Base-by-base conservation (phyloP, 2,329 filamentous ascomycete species). In the Colletotrichum phormii region DNA sequence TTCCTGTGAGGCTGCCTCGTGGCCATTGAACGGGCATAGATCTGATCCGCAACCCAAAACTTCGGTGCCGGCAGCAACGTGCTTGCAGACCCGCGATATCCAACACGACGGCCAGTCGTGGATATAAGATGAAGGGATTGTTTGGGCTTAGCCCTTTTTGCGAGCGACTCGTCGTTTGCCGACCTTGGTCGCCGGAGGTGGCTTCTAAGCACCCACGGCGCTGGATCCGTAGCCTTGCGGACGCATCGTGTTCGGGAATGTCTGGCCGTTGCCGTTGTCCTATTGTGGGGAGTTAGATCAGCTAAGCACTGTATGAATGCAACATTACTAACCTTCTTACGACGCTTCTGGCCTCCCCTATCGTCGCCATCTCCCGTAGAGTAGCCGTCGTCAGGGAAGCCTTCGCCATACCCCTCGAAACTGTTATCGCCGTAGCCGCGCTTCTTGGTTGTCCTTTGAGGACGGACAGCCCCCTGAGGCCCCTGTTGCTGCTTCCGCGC, bases 331-430 rank as follows among this genome's bases (percentile, higher is more conserved):
- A 91, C 90, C 89, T 92, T 91, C 84, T 92, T 93, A 80, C 90
- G 87, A 76, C 90, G 87, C 83, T 92, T 92, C 76, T 88, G 84
- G 76, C 85, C 86, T 55, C 81, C 80, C 74, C 81, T 82, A 76
- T 92, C 90, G 76, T 93, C 92, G 76, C 91, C 90, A 76, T 93
- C 93, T 71, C 91, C 92, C 26, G 92, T 94, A 26, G 92, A 94
- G 78, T 94, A 92, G n/a, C 89, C 90, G 75, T 94, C 92, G 74
- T 95, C 93, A 11, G 88, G 88, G 76, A 87, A 94, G 42, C 91
- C 91, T 76, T 95, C 92, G 57, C 90, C 89, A 77, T 95, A 95
- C 54, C 93, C 93, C 77, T 93, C 91, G 78, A 89, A 95, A 77
- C 91, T 94, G 77, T 87, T 89, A 75, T 95, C 93, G 51, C 92